These are phyloP conservation scores for Mortierella hygrophila DNA, from an alignment of 192 early-diverging fungal species.

Conservation along the genomic window DNA sequence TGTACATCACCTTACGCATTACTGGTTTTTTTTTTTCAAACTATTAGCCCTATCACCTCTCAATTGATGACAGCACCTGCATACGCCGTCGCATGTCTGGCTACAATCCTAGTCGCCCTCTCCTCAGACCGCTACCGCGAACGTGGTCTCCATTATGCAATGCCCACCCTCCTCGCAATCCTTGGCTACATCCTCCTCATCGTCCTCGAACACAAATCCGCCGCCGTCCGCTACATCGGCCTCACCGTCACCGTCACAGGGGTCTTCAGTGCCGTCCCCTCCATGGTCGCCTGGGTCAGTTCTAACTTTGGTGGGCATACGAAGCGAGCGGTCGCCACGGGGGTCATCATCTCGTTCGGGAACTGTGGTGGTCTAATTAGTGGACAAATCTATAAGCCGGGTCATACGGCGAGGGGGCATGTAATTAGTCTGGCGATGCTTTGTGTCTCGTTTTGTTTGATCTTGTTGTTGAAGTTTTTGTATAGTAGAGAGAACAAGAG, in stretches of 20 bases:
- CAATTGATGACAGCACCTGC: constrained; percentile 64
- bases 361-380: constrained; percentile 78
- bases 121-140: constrained; percentile 34
- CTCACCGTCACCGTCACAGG: constrained; percentile 52
- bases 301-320: constrained; percentile 77
- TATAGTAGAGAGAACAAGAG: constrained; percentile 72
- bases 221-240: constrained; percentile 49
- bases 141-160: constrained; percentile 56
- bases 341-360: constrained; percentile 72
- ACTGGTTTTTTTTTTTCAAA: constrained; percentile 12
- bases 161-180: constrained; percentile 41
- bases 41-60: constrained; percentile 22
- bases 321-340: constrained; percentile 74
- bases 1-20: too few species aligned
- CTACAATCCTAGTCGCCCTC: constrained; percentile 20
- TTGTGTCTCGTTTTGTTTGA: constrained; percentile 16
- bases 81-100: constrained; percentile 56
- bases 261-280: constrained; percentile 64
- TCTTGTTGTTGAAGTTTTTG: constrained; percentile 62
- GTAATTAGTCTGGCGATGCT: not conserved
- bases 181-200: constrained; percentile 61
- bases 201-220: constrained; percentile 23
- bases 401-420: not conserved
- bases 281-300: constrained; percentile 69
- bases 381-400: constrained; percentile 77